Percentiles rank a stretch among this genome's conserved stretches.
These are phyloP conservation scores for Phytophthora vignae DNA, from an alignment of 352 stramenopile species.

Conservation along the genomic window DNA sequence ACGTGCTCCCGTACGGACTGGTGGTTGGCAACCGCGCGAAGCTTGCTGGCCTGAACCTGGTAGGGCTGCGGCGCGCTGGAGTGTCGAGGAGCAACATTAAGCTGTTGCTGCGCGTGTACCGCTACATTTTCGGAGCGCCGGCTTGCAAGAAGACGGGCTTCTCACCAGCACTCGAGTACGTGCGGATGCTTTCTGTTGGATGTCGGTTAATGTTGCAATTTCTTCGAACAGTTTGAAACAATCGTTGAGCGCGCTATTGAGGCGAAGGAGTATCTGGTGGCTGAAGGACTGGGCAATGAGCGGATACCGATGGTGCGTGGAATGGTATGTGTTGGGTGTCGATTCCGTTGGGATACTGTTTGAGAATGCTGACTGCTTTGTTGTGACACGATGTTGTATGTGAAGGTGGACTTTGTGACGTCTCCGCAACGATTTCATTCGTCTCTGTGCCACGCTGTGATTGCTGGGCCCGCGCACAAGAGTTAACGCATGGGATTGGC, in stretches of 20 bases:
- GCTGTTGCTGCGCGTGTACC: slow-evolving; percentile 76
- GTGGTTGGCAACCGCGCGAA: slow-evolving; percentile 82
- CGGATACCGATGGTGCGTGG: slow-evolving; percentile 61
- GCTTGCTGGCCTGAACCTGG: slow-evolving; percentile 79
- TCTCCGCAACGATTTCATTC: slow-evolving; percentile 66
- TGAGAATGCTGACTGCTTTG: slow-evolving; percentile 8
- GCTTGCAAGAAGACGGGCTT: slow-evolving; percentile 71
- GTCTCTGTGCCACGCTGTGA: slow-evolving; percentile 63
- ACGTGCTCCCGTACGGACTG: slow-evolving; percentile 83
- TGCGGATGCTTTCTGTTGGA: not conserved
- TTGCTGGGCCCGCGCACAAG: slow-evolving; percentile 32
- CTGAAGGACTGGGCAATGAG: slow-evolving; percentile 44
- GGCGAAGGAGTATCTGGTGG: slow-evolving; percentile 55
- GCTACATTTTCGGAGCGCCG: slow-evolving; percentile 75
- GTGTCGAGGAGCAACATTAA: slow-evolving; percentile 76
- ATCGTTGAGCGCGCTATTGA: slow-evolving; percentile 63
- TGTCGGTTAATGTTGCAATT: not conserved
- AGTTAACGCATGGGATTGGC: slow-evolving; percentile 6
- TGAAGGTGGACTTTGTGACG: slow-evolving; percentile 78
- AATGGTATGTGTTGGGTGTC: slow-evolving; percentile 42
- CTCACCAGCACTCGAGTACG: slow-evolving; percentile 75
- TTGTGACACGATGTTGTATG: slow-evolving; percentile 7
- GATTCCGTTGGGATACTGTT: not conserved
- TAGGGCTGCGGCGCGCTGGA: slow-evolving; percentile 74
- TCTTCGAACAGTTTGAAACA: slow-evolving; percentile 58